Evolutionary conservation across 352 stramenopile genomes (phyloP), one percentile per base, ranked within the genome.

Genomic region (Poterioochromonas sp.): DNA sequence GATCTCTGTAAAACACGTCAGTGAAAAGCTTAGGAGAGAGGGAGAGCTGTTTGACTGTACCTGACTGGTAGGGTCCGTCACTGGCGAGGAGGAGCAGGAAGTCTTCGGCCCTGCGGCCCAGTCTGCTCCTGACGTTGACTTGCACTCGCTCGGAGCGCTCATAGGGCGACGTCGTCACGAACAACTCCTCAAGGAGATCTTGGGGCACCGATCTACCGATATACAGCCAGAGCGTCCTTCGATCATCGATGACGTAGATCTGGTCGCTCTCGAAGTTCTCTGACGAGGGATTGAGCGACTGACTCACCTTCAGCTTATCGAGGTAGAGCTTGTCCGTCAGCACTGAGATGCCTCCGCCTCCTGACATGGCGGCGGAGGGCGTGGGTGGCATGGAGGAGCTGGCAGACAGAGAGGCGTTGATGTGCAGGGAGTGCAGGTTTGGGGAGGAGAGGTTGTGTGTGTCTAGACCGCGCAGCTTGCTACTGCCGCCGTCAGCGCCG

Each of bases 131-230:
- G n/a, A n/a, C n/a, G n/a, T n/a, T n/a, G n/a, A n/a, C n/a, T n/a
- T n/a, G n/a, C n/a, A n/a, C n/a, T n/a, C n/a, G 22, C 93, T 90
- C 80, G 76, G 91, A 64, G 41, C 83, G 22, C 43, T 20, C 20
- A 60, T 20, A 60, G 20, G 51, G 62, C 62, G 62, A 15, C 29
- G 62, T 12, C 62, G 29, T 12, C 29, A 70, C 29, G 62, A 70
- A 43, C 12, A 70, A n/a, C 62, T 70, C 29, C 62, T 43, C 62
- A n/a, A 70, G 62, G 11, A 70, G 62, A 15, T 70, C 62, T 29
- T 71, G 62, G 26, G 37, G 8, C 5, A 63, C 69, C 11, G 5
- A 5, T 18, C 69, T 20, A n/a, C 69, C 69, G 2, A 76, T 29
- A 44, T 76, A 64, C 1, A 76, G n/a, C 12, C 32, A 76, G 2